Evolutionary conservation across 345 rosid species (phyloP).

Genomic region (sweet orange (Citrus sinensis)): DVS_A1.0 CM039165.1:35791501-35792000

Average conservation of each 20-base stretch:
- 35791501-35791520: conserved; percentile 14
- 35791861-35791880: conserved; percentile 39
- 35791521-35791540: conserved; percentile 21
- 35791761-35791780: conserved; percentile 72
- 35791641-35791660: conserved; percentile 6
- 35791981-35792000: conserved; percentile 97
- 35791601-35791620: conserved; percentile 6
- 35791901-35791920: conserved; percentile 49
- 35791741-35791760: conserved; percentile 91
- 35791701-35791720: conserved; percentile 19
- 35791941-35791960: conserved; percentile 50
- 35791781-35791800: conserved; percentile 67
- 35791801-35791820: conserved; percentile 75
- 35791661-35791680: not conserved
- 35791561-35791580: conserved; percentile 8
- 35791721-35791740: conserved; percentile 42
- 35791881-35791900: conserved; percentile 35
- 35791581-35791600: not conserved
- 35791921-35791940: conserved; percentile 50
- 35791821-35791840: conserved; percentile 63
- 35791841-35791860: conserved; percentile 65
- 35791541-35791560: conserved; percentile 16
- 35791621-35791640: conserved; percentile 9
- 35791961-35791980: conserved; percentile 62
- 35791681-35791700: conserved; percentile 25